Percentiles rank a stretch among this genome's conserved stretches.
These are phyloP conservation scores for Lasiodiplodia theobromae DNA, from an alignment of 2,329 filamentous ascomycete genomes.

Conservation along the genomic window DNA sequence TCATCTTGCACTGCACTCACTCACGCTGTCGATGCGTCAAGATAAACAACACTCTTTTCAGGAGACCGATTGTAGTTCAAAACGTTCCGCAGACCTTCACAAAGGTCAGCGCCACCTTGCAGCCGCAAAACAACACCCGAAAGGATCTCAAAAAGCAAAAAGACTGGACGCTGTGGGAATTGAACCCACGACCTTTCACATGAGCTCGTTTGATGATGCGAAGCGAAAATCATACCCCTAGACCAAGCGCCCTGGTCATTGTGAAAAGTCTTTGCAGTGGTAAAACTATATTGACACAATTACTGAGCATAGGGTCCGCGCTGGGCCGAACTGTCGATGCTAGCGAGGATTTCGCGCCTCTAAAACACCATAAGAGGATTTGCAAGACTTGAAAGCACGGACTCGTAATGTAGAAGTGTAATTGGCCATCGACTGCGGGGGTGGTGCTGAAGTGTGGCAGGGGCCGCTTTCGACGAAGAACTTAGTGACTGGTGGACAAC, in stretches of 20 bases:
- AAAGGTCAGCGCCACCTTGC: not conserved
- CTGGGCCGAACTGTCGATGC: not conserved
- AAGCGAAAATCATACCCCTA: slow-evolving; percentile 51
- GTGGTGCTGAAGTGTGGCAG: not conserved
- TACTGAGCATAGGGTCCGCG: too few species aligned
- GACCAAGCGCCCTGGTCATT: slow-evolving; percentile 40
- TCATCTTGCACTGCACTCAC: too few species aligned
- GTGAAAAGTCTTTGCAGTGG: accelerated
- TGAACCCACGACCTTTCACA: slow-evolving; percentile 53
- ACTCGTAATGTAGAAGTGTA: not conserved
- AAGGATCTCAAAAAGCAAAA: slow-evolving; percentile 22
- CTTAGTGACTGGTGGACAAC: not conserved
- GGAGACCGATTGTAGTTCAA: not conserved
- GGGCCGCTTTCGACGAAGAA: not conserved
- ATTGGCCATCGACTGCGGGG: not conserved
- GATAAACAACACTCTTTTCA: too few species aligned
- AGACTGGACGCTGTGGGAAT: slow-evolving; percentile 47
- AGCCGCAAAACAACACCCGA: not conserved
- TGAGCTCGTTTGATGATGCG: slow-evolving; percentile 37
- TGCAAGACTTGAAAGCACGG: not conserved
- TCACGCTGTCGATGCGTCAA: too few species aligned
- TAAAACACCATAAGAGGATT: not conserved
- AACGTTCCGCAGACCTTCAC: not conserved
- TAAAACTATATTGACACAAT: not conserved
- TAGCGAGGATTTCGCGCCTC: not conserved